These are phyloP conservation scores for Myotisia sp. DNA, from an alignment of 2,329 filamentous ascomycete species.

Conservation along the genomic window DNA sequence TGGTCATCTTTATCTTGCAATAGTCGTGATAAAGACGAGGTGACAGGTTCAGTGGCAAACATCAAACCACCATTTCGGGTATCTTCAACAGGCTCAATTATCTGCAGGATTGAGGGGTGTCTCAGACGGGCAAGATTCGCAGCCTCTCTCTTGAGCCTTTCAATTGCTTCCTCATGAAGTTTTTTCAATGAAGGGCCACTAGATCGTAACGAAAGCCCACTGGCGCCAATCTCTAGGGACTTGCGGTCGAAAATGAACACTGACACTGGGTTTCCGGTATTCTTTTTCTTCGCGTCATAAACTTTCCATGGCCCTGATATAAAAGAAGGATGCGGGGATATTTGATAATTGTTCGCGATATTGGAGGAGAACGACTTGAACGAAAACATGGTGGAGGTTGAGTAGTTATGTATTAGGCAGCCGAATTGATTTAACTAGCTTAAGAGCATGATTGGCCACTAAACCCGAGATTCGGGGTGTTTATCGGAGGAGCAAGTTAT, in stretches of 20 bases:
- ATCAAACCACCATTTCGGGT: constrained; percentile 81
- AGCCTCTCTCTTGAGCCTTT: constrained; percentile 81
- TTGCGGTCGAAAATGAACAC: constrained; percentile 93
- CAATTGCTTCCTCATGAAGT: constrained; percentile 75
- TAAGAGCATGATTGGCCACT: background rate
- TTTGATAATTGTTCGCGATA: constrained; percentile 80
- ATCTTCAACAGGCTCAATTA: constrained; percentile 90
- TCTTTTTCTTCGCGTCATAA: constrained; percentile 94
- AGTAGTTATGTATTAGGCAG: too few relatives aligned
- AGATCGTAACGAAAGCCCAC: constrained; percentile 45
- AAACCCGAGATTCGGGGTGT: background rate
- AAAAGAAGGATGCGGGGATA: constrained; percentile 61
- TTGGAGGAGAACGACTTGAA: constrained; percentile 91
- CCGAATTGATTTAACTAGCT: background rate
- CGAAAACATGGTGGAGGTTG: constrained; percentile 61
- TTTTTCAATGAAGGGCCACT: constrained; percentile 59
- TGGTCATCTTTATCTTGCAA: constrained; percentile 81
- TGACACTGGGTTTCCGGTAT: constrained; percentile 73
- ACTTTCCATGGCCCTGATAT: constrained; percentile 91
- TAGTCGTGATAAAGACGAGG: constrained; percentile 69
- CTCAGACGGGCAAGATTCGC: constrained; percentile 74
- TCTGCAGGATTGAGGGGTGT: constrained; percentile 81
- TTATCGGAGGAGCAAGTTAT: too few relatives aligned
- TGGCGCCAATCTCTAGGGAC: constrained; percentile 56
- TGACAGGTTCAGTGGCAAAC: constrained; percentile 88